These are phyloP conservation scores for Cucurbitaria berberidis DNA, from an alignment of 2,329 filamentous ascomycete species.

Conservation along the genomic window DNA sequence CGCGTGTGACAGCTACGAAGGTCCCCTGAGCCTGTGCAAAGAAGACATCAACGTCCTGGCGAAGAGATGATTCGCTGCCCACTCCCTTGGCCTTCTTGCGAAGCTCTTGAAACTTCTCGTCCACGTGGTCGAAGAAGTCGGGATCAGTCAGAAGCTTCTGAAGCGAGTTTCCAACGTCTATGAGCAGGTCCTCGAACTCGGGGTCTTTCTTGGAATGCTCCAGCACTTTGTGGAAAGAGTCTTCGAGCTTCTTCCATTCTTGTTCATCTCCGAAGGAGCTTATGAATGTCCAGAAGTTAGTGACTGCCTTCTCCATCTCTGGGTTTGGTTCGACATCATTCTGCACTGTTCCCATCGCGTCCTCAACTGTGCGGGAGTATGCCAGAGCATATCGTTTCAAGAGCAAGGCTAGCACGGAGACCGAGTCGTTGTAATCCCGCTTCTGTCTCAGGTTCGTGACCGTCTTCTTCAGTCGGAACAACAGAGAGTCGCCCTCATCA, in stretches of 20 bases:
- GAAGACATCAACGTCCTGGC: constrained; percentile 74
- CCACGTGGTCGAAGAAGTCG: constrained; percentile 78
- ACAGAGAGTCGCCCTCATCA: constrained; percentile 73
- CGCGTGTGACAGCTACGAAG: constrained; percentile 70
- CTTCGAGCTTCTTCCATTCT: constrained; percentile 77
- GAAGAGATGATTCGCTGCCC: constrained; percentile 69
- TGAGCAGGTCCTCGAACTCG: constrained; percentile 79
- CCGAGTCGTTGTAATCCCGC: constrained; percentile 83
- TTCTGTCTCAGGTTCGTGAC: constrained; percentile 76
- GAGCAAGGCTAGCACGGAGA: constrained; percentile 76
- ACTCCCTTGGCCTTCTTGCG: constrained; percentile 63
- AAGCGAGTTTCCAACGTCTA: constrained; percentile 73
- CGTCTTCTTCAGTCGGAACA: constrained; percentile 77
- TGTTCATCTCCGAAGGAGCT: constrained; percentile 77
- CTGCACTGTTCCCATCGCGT: constrained; percentile 69
- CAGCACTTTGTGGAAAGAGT: constrained; percentile 72
- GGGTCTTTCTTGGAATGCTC: constrained; percentile 77
- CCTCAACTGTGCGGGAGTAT: constrained; percentile 76
- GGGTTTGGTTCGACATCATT: constrained; percentile 75
- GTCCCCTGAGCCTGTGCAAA: constrained; percentile 73
- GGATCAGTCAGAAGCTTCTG: constrained; percentile 86
- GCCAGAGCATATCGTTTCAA: constrained; percentile 78
- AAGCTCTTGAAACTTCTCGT: constrained; percentile 68
- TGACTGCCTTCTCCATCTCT: constrained; percentile 75
- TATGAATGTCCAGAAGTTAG: constrained; percentile 81